phyloP scores from a whole-genome alignment of 257 asterid genomes.

The Nyctanthes arbortristis region DNA sequence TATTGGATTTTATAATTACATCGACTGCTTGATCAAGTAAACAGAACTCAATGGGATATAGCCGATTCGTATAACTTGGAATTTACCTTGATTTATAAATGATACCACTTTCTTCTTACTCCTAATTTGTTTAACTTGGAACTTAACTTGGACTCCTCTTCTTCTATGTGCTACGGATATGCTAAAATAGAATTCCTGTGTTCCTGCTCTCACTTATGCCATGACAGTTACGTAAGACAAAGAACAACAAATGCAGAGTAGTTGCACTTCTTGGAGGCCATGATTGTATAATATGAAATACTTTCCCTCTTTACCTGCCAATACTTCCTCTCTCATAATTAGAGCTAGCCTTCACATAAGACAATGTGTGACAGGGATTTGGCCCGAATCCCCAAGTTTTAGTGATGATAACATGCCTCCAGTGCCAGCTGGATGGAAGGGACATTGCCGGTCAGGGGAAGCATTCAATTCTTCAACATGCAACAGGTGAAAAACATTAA shows the following conservation, averaged over 20 bases:
- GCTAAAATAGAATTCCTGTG: constrained; percentile 12
- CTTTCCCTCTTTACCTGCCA: constrained; percentile 7
- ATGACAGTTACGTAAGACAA: no score
- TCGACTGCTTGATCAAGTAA: no score
- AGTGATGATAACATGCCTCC: constrained; percentile 82
- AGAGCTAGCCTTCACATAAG: constrained; percentile 9
- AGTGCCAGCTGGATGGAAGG: constrained; percentile 86
- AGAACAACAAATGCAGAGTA: not conserved
- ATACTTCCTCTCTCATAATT: constrained; percentile 3
- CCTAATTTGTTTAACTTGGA: not conserved
- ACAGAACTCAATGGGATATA: no score
- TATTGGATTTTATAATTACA: not conserved
- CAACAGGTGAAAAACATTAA: constrained; percentile 61
- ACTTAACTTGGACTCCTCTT: not conserved
- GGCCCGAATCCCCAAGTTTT: constrained; percentile 97
- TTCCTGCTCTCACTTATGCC: no score
- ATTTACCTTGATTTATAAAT: not conserved
- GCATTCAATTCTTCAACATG: constrained; percentile 79
- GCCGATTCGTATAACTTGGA: not conserved
- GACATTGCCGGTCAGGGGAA: constrained; percentile 83
- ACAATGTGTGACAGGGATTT: constrained; percentile 58
- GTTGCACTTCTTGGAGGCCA: constrained; percentile 10
- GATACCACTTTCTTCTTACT: not conserved
- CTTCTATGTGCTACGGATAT: constrained; percentile 5
- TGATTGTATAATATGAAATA: constrained; percentile 12